Base-by-base conservation (phyloP, 441 rosid species). In the Viola pubescens region DNA sequence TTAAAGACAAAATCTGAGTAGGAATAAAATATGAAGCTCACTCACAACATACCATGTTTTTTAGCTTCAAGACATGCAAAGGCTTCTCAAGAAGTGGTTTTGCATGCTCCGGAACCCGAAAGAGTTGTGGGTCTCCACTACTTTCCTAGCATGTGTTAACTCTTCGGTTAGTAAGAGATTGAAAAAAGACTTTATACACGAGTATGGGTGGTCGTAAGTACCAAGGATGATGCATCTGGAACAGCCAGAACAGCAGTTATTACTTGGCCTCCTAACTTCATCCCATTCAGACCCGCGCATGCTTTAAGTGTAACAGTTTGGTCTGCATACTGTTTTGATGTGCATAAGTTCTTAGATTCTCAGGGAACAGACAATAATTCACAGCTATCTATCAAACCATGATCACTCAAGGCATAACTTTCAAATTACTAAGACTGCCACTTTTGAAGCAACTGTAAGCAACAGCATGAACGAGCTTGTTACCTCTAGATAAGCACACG, bases 191-290 rank as follows among this genome's bases (percentile, higher is more conserved):
- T 63, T 13, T 37, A 7, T 11, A 67, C 37, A 62, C 51, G 9
- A 46, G 26, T 5, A 48, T 13, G 26, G 53, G 52, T 53, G 66
- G 64, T 46, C 40, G 37, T 42, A 45, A 45, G 64, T 88, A 94
- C 96, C 95, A 57, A 40, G 51, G 68, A 14, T 42, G 68, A 41
- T 58, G 76, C 71, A 68, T 79, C 54, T 26, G 81, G 82, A 74
- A 73, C 51, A 73, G 84, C 89, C 73, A 78, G 94, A 70, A 88
- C 89, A 16, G 76, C 95, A 73, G 87, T 85, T 56, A 94, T 60
- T 51, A 80, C 75, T 78, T 82, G 81, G 67, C 96, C 97, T 66
- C 95, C 97, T 66, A 94, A 70, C 80, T 85, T 90, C 91, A 90
- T 79, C 56, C 99, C 97, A 76, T 86, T 90, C 53, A 94, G 79